These are phyloP conservation scores for Dactylellina drechsleri DNA, from an alignment of 2,329 filamentous ascomycete genomes.

Conservation along the genomic window DNA sequence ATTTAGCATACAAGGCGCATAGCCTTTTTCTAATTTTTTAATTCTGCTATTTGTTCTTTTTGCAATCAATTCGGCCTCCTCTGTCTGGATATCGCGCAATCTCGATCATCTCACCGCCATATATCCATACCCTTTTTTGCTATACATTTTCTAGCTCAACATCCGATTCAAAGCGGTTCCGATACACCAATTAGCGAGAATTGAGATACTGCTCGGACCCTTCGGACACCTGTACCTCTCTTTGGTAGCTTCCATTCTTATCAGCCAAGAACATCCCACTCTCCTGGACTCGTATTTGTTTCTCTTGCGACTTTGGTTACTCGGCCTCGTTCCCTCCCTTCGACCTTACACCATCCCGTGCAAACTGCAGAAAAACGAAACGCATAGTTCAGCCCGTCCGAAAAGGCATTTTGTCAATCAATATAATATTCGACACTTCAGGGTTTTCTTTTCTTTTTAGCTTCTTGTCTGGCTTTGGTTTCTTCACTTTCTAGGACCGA, in stretches of 20 bases:
- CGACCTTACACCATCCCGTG: slow-evolving; percentile 5
- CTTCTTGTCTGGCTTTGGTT: slow-evolving; percentile 22
- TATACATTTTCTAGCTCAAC: slow-evolving; percentile 47
- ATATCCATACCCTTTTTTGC: slow-evolving; percentile 36
- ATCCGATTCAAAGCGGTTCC: slow-evolving; percentile 53
- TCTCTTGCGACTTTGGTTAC: slow-evolving; percentile 25
- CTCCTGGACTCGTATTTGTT: neutral
- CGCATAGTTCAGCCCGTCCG: slow-evolving; percentile 21
- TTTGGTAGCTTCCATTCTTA: slow-evolving; percentile 39
- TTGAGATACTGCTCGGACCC: slow-evolving; percentile 47
- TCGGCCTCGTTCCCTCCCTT: slow-evolving; percentile 43
- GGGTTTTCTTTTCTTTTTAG: no score
- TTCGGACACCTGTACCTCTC: slow-evolving; percentile 50
- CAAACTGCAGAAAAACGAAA: slow-evolving; percentile 14
- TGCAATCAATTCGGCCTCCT: slow-evolving; percentile 32
- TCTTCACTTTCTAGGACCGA: slow-evolving; percentile 29
- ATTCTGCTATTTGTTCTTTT: slow-evolving; percentile 7
- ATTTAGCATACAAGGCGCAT: slow-evolving; percentile 21
- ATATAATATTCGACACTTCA: no score
- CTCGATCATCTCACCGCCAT: slow-evolving; percentile 46
- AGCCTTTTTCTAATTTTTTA: slow-evolving; percentile 9
- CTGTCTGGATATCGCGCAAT: slow-evolving; percentile 54
- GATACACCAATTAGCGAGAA: slow-evolving; percentile 54
- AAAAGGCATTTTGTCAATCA: slow-evolving; percentile 26
- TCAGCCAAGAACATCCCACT: slow-evolving; percentile 30